Conservation (phyloP, 1,284 basidiomycete genomes). For the Hymenochaete sp. region DNA sequence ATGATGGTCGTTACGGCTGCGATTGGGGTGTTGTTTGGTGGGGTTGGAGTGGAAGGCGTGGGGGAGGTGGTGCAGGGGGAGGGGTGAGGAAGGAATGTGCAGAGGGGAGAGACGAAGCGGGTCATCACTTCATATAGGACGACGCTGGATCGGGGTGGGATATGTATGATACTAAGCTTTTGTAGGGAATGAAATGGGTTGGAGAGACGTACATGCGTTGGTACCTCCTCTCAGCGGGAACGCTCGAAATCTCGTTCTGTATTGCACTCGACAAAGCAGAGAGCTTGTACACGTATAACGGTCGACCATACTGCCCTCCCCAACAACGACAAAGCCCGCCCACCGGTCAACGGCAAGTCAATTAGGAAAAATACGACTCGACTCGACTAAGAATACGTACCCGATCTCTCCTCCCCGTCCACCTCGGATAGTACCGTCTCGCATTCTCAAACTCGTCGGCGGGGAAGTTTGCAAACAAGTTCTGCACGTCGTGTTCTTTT, state of each 20-base stretch:
- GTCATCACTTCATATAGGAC: constrained; percentile 60
- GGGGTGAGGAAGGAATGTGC: constrained; percentile 52
- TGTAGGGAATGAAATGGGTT: constrained; percentile 2
- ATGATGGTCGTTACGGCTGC: constrained; percentile 64
- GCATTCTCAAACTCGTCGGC: constrained; percentile 49
- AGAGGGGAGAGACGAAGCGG: constrained; percentile 55
- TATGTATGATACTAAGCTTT: not conserved
- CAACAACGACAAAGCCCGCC: constrained; percentile 1
- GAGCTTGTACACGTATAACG: constrained; percentile 65
- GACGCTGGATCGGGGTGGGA: constrained; percentile 29
- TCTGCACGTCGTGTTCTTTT: constrained; percentile 46
- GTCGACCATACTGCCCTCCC: constrained; percentile 46
- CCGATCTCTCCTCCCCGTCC: constrained; percentile 71
- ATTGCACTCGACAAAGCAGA: constrained; percentile 43
- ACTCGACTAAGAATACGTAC: constrained; percentile 30
- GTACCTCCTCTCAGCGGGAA: constrained; percentile 46
- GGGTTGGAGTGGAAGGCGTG: too few species aligned
- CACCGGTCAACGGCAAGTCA: constrained; percentile 4
- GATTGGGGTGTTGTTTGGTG: too few species aligned
- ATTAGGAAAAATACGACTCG: not conserved
- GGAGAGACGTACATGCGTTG: constrained; percentile 54
- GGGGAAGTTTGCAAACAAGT: constrained; percentile 52
- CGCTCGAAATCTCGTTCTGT: constrained; percentile 50
- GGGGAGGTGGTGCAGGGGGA: too few species aligned
- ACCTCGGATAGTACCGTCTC: constrained; percentile 63